Conservation (phyloP, 352 stramenopile genomes). For the Blastocystis sp. region DNA sequence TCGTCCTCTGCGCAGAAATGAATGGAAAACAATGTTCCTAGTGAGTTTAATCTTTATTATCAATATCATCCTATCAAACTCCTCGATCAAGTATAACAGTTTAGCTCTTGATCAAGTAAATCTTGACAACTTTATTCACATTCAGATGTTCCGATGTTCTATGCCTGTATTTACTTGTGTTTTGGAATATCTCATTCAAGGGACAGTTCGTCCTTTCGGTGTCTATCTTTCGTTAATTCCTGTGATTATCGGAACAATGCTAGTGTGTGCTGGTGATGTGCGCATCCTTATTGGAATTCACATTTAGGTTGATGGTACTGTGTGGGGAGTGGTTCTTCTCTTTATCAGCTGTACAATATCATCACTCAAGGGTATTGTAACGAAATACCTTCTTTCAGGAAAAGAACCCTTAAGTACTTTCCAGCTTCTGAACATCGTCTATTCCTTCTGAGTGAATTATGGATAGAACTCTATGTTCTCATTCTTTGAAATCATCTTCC, state of each 20-base stretch:
- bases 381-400: constrained; percentile 47
- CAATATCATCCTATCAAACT: constrained; percentile 55
- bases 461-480: constrained; percentile 50
- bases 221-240: constrained; percentile 56
- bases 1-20: not conserved
- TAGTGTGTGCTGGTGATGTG: constrained; percentile 59
- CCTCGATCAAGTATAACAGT: constrained; percentile 57
- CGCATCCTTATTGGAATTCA: not conserved
- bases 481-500: constrained; percentile 21
- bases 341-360: constrained; percentile 44
- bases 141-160: constrained; percentile 56
- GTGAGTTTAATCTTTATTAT: constrained; percentile 59
- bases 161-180: constrained; percentile 58
- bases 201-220: constrained; percentile 28
- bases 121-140: not conserved
- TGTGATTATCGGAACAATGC: constrained; percentile 62
- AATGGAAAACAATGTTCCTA: constrained; percentile 52
- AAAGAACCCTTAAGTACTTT: constrained; percentile 39
- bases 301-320: constrained; percentile 42
- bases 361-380: constrained; percentile 59
- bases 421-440: constrained; percentile 23
- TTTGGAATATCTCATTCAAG: constrained; percentile 45
- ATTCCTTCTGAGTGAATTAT: not conserved
- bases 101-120: constrained; percentile 42
- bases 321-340: constrained; percentile 14